A percentile compares a stretch with the other conserved stretches of the same genome.
Conservation (phyloP, 2,329 filamentous ascomycete genomes). For the Ilyonectria sp. region DNA sequence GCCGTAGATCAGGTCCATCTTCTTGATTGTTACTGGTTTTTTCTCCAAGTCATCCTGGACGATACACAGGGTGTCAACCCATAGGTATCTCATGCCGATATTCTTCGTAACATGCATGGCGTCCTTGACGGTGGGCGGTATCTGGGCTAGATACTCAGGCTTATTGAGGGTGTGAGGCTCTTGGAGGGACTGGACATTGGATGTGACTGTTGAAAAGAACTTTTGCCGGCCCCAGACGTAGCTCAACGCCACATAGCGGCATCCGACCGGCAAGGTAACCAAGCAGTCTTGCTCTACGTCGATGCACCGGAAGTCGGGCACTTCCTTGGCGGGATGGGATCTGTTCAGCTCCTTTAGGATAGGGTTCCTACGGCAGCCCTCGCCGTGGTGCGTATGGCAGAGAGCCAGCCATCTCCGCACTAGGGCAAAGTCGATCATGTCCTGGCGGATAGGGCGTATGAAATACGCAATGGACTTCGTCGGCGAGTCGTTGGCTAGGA, state of each 20-base stretch:
- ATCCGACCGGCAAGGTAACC: background rate
- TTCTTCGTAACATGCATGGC: conserved; percentile 13
- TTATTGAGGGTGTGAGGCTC: background rate
- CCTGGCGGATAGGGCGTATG: background rate
- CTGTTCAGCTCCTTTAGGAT: background rate
- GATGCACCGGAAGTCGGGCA: background rate
- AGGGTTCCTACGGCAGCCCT: background rate
- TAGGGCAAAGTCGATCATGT: background rate
- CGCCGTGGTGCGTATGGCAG: background rate
- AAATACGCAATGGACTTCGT: background rate
- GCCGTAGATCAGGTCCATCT: background rate
- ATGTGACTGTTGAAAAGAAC: background rate
- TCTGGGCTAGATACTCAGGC: background rate
- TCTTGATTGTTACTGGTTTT: background rate
- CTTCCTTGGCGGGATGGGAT: background rate
- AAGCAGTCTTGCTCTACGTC: background rate
- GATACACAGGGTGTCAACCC: conserved; percentile 33
- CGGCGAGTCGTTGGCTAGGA: background rate
- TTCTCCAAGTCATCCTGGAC: conserved; percentile 15
- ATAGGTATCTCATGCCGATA: conserved; percentile 21
- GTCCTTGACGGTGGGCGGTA: conserved; percentile 14
- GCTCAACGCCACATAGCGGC: background rate
- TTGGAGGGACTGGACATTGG: background rate
- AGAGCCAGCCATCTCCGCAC: background rate
- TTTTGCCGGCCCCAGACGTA: background rate